These are phyloP conservation scores for Elsinoe perseae DNA, from an alignment of 2,329 filamentous ascomycete species.

Conservation along the genomic window DNA sequence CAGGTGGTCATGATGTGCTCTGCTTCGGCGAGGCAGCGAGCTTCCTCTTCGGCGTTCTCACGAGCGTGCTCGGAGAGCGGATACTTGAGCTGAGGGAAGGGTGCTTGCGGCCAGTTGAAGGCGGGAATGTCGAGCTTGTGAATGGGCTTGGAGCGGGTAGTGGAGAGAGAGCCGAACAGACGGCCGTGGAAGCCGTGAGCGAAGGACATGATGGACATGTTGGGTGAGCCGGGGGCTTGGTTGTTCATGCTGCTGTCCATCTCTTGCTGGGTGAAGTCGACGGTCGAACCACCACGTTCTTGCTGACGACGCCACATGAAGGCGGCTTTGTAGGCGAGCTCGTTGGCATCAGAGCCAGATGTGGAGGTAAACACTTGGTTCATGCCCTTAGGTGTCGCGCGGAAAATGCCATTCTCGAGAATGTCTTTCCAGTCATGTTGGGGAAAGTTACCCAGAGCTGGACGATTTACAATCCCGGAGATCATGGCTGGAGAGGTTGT, in stretches of 20 bases:
- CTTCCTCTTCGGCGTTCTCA: slow-evolving; percentile 70
- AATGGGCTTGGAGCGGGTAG: slow-evolving; percentile 82
- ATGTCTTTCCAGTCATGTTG: slow-evolving; percentile 70
- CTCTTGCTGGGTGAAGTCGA: slow-evolving; percentile 71
- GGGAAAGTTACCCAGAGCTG: slow-evolving; percentile 81
- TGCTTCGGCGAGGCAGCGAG: slow-evolving; percentile 69
- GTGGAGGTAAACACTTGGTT: slow-evolving; percentile 83
- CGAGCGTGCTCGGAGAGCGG: slow-evolving; percentile 66
- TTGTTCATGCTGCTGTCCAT: slow-evolving; percentile 68
- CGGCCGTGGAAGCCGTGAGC: slow-evolving; percentile 80
- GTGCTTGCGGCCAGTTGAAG: slow-evolving; percentile 92
- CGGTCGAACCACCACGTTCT: slow-evolving; percentile 65
- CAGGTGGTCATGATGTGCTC: slow-evolving; percentile 70
- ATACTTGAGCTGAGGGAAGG: slow-evolving; percentile 76
- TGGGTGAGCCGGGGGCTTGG: slow-evolving; percentile 65
- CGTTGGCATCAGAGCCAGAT: slow-evolving; percentile 83
- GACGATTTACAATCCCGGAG: slow-evolving; percentile 72
- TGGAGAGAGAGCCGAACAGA: slow-evolving; percentile 75
- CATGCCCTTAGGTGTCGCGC: slow-evolving; percentile 70
- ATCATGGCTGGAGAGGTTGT: slow-evolving; percentile 69
- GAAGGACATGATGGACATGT: slow-evolving; percentile 79
- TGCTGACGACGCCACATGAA: slow-evolving; percentile 81
- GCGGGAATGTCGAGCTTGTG: slow-evolving; percentile 90
- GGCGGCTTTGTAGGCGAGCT: slow-evolving; percentile 84
- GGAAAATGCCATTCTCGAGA: slow-evolving; percentile 68